Base-by-base conservation (phyloP, 306 rosid genomes). In the Castanea mollissima region DNA sequence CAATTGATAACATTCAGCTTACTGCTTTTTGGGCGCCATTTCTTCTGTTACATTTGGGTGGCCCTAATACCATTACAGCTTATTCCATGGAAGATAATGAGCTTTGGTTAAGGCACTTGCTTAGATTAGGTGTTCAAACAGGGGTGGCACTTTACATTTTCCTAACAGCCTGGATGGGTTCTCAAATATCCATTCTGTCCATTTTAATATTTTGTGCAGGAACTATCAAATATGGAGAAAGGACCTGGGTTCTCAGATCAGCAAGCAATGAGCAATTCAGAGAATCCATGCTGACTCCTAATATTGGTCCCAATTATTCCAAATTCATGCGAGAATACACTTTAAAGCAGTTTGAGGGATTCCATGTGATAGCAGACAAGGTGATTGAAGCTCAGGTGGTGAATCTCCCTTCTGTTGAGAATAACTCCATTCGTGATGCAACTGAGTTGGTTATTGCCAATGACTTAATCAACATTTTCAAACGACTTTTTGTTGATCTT, bases 51-150 rank as follows among this genome's bases (percentile, higher is more conserved):
- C 79, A 76, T n/a, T 27, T 76, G 0, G 35, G 79, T 3, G 79
- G 79, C n/a, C 79, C 79, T 0, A 62, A 76, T 5, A 76, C 79
- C 58, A 76, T 76, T 44, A 49, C 52, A 44, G 79, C 79, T 0
- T 46, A 44, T 16, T 18, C 79, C 23, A 1, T 62, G 49, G 79
- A 76, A 35, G 79, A 76, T 41, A 76, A 76, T 2, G 72, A 76
- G 49, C 60, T 76, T 1, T 76, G 73, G 79, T 25, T 55, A 14
- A 73, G 77, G 65, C 77, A 29, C 10, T 6, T 73, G n/a, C 51
- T 73, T 31, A 3, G 11, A 15, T 16, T 73, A 4, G 51, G 29
- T 0, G 51, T 31, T 0, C 77, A 73, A 11, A 7, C 38, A 4
- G 31, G 0, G 18, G 52, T 1, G 4, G 49, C 21, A 21, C 21